Evolutionary conservation across 495 filamentous ascomycete species (phyloP).

Genomic region (Glarea lozoyensis): DNA sequence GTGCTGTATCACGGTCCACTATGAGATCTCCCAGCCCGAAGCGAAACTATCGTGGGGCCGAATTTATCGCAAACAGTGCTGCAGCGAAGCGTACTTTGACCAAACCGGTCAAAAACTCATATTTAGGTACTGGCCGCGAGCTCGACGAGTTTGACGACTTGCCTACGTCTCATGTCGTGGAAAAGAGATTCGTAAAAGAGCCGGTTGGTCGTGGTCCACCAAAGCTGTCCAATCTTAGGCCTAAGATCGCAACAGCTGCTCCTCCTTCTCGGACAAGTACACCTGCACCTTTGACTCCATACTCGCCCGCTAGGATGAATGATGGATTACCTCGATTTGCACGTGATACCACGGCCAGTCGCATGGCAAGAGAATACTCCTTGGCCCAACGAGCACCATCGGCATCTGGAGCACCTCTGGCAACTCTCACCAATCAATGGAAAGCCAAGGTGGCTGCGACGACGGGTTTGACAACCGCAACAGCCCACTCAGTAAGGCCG

Average conservation of each 20-base stretch:
- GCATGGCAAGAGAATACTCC: constrained; percentile 82
- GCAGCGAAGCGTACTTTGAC: constrained; percentile 58
- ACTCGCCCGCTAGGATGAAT: constrained; percentile 42
- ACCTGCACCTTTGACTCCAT: constrained; percentile 46
- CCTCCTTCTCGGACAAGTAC: constrained; percentile 40
- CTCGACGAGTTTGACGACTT: constrained; percentile 91
- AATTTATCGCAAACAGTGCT: constrained; percentile 44
- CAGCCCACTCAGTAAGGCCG: constrained; percentile 34
- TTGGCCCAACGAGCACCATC: constrained; percentile 47
- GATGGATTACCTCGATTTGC: constrained; percentile 72
- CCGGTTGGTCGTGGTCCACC: constrained; percentile 65
- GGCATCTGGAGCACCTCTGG: constrained; percentile 43
- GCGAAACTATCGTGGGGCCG: constrained; percentile 33
- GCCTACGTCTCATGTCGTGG: constrained; percentile 74
- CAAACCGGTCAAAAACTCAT: constrained; percentile 61
- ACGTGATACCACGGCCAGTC: constrained; percentile 83
- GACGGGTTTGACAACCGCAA: constrained; percentile 26
- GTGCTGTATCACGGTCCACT: constrained; percentile 44
- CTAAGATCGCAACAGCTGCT: constrained; percentile 50
- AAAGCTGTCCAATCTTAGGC: constrained; percentile 40
- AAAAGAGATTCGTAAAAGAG: constrained; percentile 74
- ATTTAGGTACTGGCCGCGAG: constrained; percentile 89
- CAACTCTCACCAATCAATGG: constrained; percentile 65
- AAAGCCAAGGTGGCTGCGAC: constrained; percentile 63
- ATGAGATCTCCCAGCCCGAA: constrained; percentile 48